phyloP scores from a whole-genome alignment of 2,329 filamentous ascomycete species.

The Botryotinia narcissicola region DNA sequence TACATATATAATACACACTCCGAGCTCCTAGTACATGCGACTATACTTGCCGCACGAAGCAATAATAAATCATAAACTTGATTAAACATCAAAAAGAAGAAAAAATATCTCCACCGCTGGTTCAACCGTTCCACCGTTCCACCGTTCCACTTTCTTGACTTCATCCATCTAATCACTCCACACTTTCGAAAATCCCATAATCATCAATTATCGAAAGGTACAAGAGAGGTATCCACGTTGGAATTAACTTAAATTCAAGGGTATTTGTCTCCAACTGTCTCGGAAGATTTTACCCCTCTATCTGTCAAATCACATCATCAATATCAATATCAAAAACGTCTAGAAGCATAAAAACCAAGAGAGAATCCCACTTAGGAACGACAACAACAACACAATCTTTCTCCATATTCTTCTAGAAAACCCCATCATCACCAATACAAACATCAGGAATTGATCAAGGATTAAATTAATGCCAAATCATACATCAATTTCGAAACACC shows the following conservation, averaged over 20 bases:
- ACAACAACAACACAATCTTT: background rate
- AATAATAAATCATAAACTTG: constrained; percentile 8
- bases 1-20: background rate
- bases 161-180: constrained; percentile 6
- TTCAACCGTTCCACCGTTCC: background rate
- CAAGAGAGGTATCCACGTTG: background rate
- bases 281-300: constrained; percentile 3
- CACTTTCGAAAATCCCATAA: background rate
- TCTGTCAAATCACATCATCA: constrained; percentile 9
- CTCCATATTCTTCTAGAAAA: constrained; percentile 9
- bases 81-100: background rate
- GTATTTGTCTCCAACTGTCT: background rate
- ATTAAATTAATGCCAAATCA: constrained; percentile 26
- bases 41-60: background rate
- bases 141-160: constrained; percentile 8
- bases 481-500: constrained; percentile 20
- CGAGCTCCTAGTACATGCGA: background rate
- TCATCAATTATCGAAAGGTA: constrained; percentile 1
- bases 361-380: constrained; percentile 7
- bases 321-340: background rate
- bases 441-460: background rate
- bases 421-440: background rate
- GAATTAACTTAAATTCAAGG: background rate
- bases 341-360: background rate
- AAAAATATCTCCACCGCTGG: background rate